Evolutionary conservation across 2,329 filamentous ascomycete species (phyloP).

Genomic region (Scytalidium lignicola): DNA sequence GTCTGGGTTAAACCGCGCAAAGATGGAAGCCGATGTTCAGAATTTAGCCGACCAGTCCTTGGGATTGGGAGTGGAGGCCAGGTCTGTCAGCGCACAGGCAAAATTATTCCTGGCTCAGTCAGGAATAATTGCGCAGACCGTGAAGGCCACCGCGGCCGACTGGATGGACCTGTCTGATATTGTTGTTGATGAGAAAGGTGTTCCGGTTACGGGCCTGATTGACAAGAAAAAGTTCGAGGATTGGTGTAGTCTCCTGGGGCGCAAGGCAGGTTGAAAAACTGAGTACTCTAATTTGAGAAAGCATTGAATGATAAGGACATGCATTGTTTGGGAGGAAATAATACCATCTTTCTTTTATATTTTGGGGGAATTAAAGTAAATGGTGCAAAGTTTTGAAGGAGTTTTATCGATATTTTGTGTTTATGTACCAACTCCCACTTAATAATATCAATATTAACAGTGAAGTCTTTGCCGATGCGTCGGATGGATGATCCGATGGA

Average conservation of each 20-base stretch:
- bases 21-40: constrained; percentile 5
- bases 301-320: background rate
- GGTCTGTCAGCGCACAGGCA: background rate
- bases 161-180: background rate
- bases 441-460: too few relatives aligned
- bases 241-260: background rate
- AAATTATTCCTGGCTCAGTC: background rate
- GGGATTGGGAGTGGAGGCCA: background rate
- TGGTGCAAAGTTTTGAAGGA: too few relatives aligned
- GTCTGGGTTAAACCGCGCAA: constrained; percentile 1
- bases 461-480: too few relatives aligned
- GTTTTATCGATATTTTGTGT: too few relatives aligned
- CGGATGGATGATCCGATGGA: too few relatives aligned
- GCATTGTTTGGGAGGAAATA: background rate
- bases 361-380: too few relatives aligned
- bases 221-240: background rate
- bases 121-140: background rate
- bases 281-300: background rate
- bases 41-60: constrained; percentile 1
- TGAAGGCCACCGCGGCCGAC: background rate
- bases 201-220: background rate
- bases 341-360: background rate
- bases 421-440: too few relatives aligned
- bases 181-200: background rate
- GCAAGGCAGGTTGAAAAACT: background rate